These are phyloP conservation scores for Gloeophyllum trabeum DNA, from an alignment of 768 basidiomycete genomes.

Conservation along the genomic window DNA sequence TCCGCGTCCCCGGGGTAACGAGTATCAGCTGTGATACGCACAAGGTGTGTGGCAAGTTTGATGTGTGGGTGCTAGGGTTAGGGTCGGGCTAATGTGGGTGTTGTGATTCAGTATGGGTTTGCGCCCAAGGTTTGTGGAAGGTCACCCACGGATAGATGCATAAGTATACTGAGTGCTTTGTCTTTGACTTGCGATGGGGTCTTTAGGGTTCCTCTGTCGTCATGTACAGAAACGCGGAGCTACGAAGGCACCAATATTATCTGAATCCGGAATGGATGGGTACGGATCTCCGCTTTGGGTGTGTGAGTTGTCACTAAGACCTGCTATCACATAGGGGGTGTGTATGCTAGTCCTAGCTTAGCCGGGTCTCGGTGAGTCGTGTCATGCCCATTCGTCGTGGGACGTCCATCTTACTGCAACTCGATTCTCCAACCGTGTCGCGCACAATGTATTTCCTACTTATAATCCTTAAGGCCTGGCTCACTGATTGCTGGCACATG, in stretches of 20 bases:
- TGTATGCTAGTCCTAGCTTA: conserved; percentile 84
- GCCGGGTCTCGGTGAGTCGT: conserved; percentile 73
- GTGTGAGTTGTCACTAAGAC: conserved; percentile 4
- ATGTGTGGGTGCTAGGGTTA: background rate
- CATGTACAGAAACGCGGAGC: conserved; percentile 78
- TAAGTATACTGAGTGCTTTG: background rate
- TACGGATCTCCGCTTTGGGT: conserved; percentile 16
- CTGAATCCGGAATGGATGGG: conserved; percentile 74
- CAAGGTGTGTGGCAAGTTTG: conserved; percentile 50
- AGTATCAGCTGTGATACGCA: conserved; percentile 95
- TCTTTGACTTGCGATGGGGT: background rate
- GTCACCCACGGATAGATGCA: background rate
- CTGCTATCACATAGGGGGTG: conserved; percentile 44
- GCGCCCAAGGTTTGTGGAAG: conserved; percentile 63
- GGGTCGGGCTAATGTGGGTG: conserved; percentile 1
- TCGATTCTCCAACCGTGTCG: too few relatives aligned
- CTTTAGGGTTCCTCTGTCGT: conserved; percentile 80
- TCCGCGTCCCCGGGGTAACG: conserved; percentile 83
- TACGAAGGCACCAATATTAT: conserved; percentile 81
- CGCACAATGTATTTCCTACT: too few relatives aligned
- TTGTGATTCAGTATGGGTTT: conserved; percentile 65
- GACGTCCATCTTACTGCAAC: too few relatives aligned
- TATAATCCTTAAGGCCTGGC: conserved; percentile 52
- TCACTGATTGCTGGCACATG: conserved; percentile 90
- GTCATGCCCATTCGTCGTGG: too few relatives aligned